Percentiles rank a stretch among this genome's conserved stretches.
Evolutionary conservation across 1,284 basidiomycete genomes (phyloP).

Genomic region (Ganoderma lucidum): DNA sequence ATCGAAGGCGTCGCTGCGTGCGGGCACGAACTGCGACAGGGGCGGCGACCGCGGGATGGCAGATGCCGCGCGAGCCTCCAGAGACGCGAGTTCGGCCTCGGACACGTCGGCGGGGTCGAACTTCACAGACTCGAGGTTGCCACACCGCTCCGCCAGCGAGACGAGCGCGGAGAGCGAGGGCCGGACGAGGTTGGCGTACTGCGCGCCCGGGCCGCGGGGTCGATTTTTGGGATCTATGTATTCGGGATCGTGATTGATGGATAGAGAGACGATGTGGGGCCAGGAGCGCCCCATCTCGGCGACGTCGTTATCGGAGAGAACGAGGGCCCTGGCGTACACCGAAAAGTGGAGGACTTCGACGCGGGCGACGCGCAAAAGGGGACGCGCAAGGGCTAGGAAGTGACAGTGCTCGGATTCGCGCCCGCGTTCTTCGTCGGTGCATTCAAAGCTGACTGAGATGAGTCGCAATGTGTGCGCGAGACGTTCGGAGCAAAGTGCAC

Average conservation of each 20-base stretch:
- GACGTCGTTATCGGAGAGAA: not conserved
- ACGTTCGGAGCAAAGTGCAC: not conserved
- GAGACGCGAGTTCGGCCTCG: not conserved
- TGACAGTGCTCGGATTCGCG: not conserved
- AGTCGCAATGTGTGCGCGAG: not conserved
- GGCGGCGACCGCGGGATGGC: not conserved
- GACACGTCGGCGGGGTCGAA: conserved; percentile 2
- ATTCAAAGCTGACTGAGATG: not conserved
- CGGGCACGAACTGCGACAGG: not conserved
- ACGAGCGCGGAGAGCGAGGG: not conserved
- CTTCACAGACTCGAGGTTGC: not conserved
- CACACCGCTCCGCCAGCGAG: not conserved
- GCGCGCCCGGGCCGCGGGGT: not conserved
- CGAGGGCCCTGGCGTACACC: not conserved
- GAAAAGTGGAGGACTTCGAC: not conserved
- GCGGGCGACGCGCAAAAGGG: not conserved
- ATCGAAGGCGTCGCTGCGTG: not conserved
- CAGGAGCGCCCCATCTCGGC: not conserved
- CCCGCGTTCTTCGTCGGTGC: not conserved
- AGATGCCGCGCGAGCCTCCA: not conserved
- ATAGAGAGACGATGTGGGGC: not conserved
- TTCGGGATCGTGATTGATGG: not conserved
- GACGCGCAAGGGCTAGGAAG: not conserved
- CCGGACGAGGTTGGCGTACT: not conserved
- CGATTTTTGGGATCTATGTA: not conserved